phyloP scores from a whole-genome alignment of 352 stramenopile genomes.

The Phytopythium boreale region DNA sequence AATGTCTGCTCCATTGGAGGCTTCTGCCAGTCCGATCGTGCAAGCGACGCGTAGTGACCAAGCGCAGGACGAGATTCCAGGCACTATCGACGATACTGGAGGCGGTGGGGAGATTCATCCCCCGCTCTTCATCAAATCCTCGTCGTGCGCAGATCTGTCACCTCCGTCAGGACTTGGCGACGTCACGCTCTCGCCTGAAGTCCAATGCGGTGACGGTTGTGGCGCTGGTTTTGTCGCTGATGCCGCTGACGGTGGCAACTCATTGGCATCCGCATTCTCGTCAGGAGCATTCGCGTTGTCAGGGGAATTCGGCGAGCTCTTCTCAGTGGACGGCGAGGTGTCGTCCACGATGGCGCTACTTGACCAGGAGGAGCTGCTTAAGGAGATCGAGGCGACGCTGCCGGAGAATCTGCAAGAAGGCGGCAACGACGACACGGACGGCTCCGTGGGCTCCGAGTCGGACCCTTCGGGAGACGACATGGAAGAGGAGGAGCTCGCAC shows the following conservation, averaged over 20 bases:
- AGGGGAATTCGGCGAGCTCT: constrained; percentile 30
- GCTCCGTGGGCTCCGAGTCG: constrained; percentile 60
- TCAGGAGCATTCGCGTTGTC: constrained; percentile 10
- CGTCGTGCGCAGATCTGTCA: not conserved
- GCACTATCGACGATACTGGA: not conserved
- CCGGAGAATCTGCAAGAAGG: constrained; percentile 42
- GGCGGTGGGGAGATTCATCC: not conserved
- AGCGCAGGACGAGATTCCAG: not conserved
- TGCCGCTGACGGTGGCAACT: not conserved
- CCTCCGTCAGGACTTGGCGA: not conserved
- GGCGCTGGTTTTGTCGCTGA: not conserved
- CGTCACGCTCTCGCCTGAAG: not conserved
- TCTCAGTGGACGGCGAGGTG: constrained; percentile 22
- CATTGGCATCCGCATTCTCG: not conserved
- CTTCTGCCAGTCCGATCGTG: not conserved
- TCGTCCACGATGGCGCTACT: constrained; percentile 33
- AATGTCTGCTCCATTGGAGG: not conserved
- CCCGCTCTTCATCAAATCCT: not conserved
- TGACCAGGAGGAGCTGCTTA: constrained; percentile 50
- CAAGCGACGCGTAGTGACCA: not conserved
- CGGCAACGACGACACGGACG: constrained; percentile 42
- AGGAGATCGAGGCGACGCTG: constrained; percentile 65
- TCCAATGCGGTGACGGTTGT: not conserved
- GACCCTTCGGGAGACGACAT: constrained; percentile 73
- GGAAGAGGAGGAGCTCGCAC: constrained; percentile 45